phyloP scores from a whole-genome alignment of 257 asterid genomes.

The Vinca minor region DNA sequence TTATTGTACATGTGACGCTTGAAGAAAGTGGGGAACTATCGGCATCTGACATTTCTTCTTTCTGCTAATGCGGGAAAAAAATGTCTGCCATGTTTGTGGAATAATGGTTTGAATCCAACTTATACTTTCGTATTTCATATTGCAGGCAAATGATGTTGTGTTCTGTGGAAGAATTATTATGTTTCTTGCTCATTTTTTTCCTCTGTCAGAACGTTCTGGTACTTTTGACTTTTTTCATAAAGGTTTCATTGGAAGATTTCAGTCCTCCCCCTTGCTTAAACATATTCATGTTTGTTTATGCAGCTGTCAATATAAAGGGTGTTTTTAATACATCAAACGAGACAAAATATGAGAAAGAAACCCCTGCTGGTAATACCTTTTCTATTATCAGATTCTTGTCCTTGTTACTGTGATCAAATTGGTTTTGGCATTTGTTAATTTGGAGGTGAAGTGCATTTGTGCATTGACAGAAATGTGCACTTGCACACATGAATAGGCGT shows the following conservation, averaged over 20 bases:
- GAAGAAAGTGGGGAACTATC: neutral
- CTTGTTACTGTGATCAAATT: neutral
- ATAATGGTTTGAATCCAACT: neutral
- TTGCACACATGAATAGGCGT: neutral
- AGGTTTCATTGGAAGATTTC: neutral
- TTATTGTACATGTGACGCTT: too few species aligned
- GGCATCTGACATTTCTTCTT: neutral
- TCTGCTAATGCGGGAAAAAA: neutral
- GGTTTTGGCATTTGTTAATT: neutral
- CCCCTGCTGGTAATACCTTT: conserved; percentile 55
- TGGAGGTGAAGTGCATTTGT: neutral
- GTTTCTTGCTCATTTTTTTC: conserved; percentile 98
- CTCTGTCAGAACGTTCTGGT: conserved; percentile 98
- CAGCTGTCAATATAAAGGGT: conserved; percentile 98
- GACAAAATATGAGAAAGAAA: conserved; percentile 89
- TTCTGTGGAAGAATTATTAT: conserved; percentile 95
- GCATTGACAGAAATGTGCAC: neutral
- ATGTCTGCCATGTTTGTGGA: neutral
- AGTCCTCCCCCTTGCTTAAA: neutral
- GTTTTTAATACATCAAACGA: conserved; percentile 94
- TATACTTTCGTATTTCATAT: conserved; percentile 13
- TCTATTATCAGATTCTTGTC: conserved; percentile 8
- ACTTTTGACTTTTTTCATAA: conserved; percentile 12
- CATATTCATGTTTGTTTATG: conserved; percentile 19
- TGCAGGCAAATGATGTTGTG: conserved; percentile 97